Base-by-base conservation (phyloP, 129 eudicot genomes). In the Lactuca saligna region DNA sequence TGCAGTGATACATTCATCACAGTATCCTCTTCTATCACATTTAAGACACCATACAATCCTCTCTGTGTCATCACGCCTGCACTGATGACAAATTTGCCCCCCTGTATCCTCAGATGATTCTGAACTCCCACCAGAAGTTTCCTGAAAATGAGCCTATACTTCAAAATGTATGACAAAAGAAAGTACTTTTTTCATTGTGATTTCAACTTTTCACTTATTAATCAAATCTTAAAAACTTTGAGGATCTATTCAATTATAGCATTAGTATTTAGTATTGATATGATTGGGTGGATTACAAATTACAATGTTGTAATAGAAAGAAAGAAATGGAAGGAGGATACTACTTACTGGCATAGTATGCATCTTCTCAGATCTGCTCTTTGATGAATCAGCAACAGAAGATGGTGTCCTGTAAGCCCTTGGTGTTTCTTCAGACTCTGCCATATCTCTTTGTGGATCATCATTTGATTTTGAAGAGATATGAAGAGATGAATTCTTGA, bases 1-100 rank as follows among this genome's bases (percentile, higher is more conserved):
- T 39, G 90, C 83, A 68, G 91, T 78, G 59, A 87, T 81, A 72
- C 99, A 93, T 79, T 69, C 80, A 61, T 81, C 80, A 76, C 99
- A 93, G 68, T 93, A 93, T 69, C 99, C 99, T 80, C 95, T 89
- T 76, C 82, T 85, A 65, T 83, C 88, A 83, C 99, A 93, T 78
- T 69, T 89, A 41, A 79, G 93, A 78, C 99, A 93, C 95, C 92
- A 85, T 54, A 83, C 48, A 61, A 93, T 68, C 20, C 66, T 65
- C 62, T 80, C 80, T 39, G 76, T 83, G 25, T 69, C 80, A 79
- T 76, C 82, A 44, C 74, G 80, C 31, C 88, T 85, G 64, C 99
- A 93, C 66, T 89, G 99, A 87, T 93, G 99, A 82, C 99, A 93
- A 35, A 83, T 79, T 68, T 81, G 90, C 7, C 88, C 97, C 37